Evolutionary conservation across 2,329 filamentous ascomycete species (phyloP).

Genomic region (Fusarium dimerum): DNA sequence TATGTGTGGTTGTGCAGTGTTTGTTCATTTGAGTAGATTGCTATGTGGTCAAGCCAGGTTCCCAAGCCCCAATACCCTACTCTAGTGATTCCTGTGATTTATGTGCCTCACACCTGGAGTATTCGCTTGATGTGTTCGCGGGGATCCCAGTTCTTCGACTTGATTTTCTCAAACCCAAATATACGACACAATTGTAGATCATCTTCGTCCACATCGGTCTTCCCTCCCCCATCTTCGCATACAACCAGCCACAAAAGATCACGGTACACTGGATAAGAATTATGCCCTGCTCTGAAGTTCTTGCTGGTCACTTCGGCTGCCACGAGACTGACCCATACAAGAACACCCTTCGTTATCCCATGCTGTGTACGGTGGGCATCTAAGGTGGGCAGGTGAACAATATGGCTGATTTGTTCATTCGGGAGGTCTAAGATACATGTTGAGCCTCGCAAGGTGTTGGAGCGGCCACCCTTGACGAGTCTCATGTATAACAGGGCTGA

Average conservation of each 20-base stretch:
- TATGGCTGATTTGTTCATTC: neutral
- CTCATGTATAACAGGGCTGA: conserved; percentile 2
- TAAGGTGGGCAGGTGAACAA: neutral
- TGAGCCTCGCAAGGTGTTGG: neutral
- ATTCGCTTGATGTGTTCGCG: neutral
- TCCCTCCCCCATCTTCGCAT: neutral
- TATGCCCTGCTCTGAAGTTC: too few species aligned
- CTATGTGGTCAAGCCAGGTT: too few species aligned
- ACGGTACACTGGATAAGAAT: too few species aligned
- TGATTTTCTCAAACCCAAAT: neutral
- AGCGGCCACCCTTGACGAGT: neutral
- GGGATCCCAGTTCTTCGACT: neutral
- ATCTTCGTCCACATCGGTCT: neutral
- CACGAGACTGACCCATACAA: conserved; percentile 6
- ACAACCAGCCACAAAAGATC: neutral
- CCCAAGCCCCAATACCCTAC: too few species aligned
- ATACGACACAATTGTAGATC: conserved; percentile 1
- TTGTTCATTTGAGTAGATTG: too few species aligned
- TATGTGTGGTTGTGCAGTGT: too few species aligned
- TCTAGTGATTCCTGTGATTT: too few species aligned
- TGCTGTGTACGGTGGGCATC: neutral
- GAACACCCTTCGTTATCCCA: neutral
- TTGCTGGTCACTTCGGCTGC: too few species aligned
- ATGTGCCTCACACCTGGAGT: too few species aligned
- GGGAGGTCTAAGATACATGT: neutral